A percentile compares a stretch with the other conserved stretches of the same genome.
phyloP scores from a whole-genome alignment of 2,329 filamentous ascomycete genomes.

The Pseudogymnoascus sp. region DNA sequence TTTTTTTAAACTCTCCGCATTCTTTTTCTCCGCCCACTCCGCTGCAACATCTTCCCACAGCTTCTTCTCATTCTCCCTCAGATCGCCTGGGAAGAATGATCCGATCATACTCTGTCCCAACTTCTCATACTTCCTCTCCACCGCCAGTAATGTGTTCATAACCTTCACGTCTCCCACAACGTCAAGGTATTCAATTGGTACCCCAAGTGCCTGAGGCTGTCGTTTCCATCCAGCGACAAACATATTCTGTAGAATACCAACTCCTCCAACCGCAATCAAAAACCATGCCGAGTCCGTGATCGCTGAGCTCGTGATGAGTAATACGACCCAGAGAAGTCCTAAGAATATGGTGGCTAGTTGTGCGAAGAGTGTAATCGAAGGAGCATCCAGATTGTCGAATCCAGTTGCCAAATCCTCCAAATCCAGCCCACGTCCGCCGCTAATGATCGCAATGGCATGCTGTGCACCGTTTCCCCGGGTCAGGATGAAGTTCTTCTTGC shows the following conservation, averaged over 20 bases:
- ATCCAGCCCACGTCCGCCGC: conserved; percentile 29
- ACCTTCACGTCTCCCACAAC: conserved; percentile 1
- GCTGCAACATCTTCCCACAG: conserved; percentile 7
- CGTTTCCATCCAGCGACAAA: conserved; percentile 28
- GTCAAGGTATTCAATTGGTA: conserved; percentile 9
- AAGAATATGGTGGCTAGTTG: conserved; percentile 19
- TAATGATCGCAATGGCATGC: conserved; percentile 33
- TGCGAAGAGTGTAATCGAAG: not conserved
- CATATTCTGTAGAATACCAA: conserved; percentile 35
- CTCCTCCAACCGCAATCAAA: conserved; percentile 32
- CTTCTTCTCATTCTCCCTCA: conserved; percentile 7
- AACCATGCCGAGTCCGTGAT: conserved; percentile 33
- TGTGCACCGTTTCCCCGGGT: conserved; percentile 34
- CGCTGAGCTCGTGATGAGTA: conserved; percentile 33
- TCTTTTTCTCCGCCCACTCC: conserved; percentile 1
- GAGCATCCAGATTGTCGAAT: conserved; percentile 14
- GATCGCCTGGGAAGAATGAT: conserved; percentile 11
- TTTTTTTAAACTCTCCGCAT: not conserved
- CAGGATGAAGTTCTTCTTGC: conserved; percentile 22
- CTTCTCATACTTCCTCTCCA: conserved; percentile 11
- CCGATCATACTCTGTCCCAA: conserved; percentile 9
- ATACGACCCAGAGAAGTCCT: conserved; percentile 31
- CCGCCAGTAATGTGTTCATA: conserved; percentile 8
- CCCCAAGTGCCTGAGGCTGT: conserved; percentile 21
- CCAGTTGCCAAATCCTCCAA: conserved; percentile 34